A percentile compares a stretch with the other conserved stretches of the same genome.
These are phyloP conservation scores for Fusarium penzigii DNA, from an alignment of 2,329 filamentous ascomycete species.

Conservation along the genomic window DNA sequence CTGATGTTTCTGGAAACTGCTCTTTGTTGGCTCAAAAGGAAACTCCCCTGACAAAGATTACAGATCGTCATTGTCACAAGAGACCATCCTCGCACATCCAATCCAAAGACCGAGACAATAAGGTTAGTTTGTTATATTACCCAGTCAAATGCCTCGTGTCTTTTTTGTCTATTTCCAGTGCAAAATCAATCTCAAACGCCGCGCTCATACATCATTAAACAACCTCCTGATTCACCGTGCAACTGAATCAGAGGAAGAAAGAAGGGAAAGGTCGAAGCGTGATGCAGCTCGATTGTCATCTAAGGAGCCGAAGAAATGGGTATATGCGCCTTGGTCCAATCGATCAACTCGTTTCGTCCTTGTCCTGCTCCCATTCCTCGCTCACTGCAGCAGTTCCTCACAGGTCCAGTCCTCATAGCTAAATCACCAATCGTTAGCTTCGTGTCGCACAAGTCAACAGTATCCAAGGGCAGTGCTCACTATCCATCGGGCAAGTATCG, in stretches of 20 bases:
- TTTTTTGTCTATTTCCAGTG: conserved; percentile 33
- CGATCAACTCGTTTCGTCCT: conserved; percentile 13
- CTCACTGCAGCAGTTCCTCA: conserved; percentile 79
- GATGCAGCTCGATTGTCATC: conserved; percentile 26
- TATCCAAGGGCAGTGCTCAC: conserved; percentile 54
- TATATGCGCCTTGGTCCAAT: conserved; percentile 29
- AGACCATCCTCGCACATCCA: conserved; percentile 8
- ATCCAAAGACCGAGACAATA: conserved; percentile 2
- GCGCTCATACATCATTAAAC: conserved; percentile 37
- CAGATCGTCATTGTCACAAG: conserved; percentile 6
- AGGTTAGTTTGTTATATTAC: conserved; percentile 16
- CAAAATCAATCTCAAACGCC: conserved; percentile 37
- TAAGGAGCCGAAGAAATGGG: conserved; percentile 22
- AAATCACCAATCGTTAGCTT: conserved; percentile 15
- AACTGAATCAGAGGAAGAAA: conserved; percentile 16
- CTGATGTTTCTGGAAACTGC: background rate
- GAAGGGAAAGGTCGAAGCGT: conserved; percentile 7
- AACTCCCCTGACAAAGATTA: conserved; percentile 2
- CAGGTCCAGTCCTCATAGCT: conserved; percentile 99
- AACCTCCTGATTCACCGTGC: conserved; percentile 22
- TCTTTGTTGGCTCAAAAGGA: conserved; percentile 4
- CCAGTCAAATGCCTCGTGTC: conserved; percentile 21
- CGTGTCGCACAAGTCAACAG: background rate
- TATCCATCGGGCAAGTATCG: conserved; percentile 96
- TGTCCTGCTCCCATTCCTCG: conserved; percentile 9